Conservation (phyloP, 352 stramenopile genomes). For the Lagenidium sp. region DNA sequence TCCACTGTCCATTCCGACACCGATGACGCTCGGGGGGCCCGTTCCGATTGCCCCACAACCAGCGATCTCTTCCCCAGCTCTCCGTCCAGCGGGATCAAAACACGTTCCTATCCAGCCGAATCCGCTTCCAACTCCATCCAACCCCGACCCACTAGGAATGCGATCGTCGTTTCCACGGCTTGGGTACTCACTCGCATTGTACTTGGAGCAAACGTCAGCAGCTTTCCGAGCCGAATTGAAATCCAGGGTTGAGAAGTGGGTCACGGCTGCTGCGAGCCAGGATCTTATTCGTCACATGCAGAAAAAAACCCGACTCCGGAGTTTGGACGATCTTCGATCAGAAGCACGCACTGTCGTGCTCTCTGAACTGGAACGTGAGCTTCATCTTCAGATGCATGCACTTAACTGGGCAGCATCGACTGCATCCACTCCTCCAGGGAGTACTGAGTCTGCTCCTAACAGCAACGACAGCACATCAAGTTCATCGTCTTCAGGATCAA, state of each 20-base stretch:
- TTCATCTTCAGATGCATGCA: constrained; percentile 64
- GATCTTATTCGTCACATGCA: constrained; percentile 79
- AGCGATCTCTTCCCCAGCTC: constrained; percentile 3
- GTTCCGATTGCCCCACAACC: constrained; percentile 16
- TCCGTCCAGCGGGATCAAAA: constrained; percentile 14
- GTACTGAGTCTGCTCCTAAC: constrained; percentile 1
- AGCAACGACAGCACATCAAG: no score
- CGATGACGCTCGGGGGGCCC: constrained; percentile 4
- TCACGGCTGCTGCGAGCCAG: constrained; percentile 57
- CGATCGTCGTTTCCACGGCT: constrained; percentile 49
- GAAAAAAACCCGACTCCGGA: constrained; percentile 72
- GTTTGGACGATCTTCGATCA: constrained; percentile 50
- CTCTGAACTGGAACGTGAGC: constrained; percentile 60
- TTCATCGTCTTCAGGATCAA: no score
- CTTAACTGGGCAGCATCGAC: constrained; percentile 60
- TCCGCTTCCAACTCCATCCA: constrained; percentile 56
- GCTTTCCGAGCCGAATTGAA: constrained; percentile 62
- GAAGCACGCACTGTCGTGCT: constrained; percentile 57
- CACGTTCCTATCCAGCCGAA: constrained; percentile 76
- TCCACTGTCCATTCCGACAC: neutral
- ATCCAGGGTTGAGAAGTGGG: constrained; percentile 64
- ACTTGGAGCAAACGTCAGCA: constrained; percentile 63
- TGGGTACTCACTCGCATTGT: constrained; percentile 52
- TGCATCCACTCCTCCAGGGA: no score
- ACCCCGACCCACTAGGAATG: constrained; percentile 60